Percentiles rank a stretch among this genome's conserved stretches.
phyloP scores from a whole-genome alignment of 306 rosid genomes.

The Lupinus albus region DNA sequence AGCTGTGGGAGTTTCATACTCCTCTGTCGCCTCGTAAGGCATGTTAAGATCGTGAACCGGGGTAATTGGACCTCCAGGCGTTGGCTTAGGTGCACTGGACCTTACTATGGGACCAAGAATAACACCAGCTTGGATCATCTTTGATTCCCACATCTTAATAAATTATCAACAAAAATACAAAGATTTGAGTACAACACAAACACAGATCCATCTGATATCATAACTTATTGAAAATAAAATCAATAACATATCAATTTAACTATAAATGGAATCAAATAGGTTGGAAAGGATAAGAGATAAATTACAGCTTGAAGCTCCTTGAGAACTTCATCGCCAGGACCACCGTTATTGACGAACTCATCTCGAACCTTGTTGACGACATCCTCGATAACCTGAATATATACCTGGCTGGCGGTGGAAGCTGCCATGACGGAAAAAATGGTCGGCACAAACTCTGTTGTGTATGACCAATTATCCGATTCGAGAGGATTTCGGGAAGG shows the following conservation, averaged over 20 bases:
- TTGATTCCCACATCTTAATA: slow-evolving; percentile 81
- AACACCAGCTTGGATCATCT: slow-evolving; percentile 77
- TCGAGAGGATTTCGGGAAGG: too few species aligned
- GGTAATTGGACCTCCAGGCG: slow-evolving; percentile 72
- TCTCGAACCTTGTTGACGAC: slow-evolving; percentile 85
- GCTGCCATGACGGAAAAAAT: slow-evolving; percentile 66
- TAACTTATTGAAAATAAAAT: not conserved
- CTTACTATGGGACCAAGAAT: slow-evolving; percentile 72
- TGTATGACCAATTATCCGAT: too few species aligned
- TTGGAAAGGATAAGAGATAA: not conserved
- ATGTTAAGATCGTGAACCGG: slow-evolving; percentile 92
- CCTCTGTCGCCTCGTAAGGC: slow-evolving; percentile 87
- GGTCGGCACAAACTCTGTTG: too few species aligned
- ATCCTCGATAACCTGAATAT: slow-evolving; percentile 81
- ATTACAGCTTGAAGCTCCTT: slow-evolving; percentile 93
- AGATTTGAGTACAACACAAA: slow-evolving; percentile 18
- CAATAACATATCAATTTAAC: not conserved
- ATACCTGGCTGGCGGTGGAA: slow-evolving; percentile 75
- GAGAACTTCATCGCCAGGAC: slow-evolving; percentile 85
- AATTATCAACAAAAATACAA: slow-evolving; percentile 7
- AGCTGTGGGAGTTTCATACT: slow-evolving; percentile 91
- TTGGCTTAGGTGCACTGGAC: slow-evolving; percentile 55
- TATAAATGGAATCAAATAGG: not conserved
- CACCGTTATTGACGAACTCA: slow-evolving; percentile 72
- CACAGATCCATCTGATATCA: slow-evolving; percentile 16